These are phyloP conservation scores for Claviceps sp. DNA, from an alignment of 2,329 filamentous ascomycete species.

Conservation along the genomic window DNA sequence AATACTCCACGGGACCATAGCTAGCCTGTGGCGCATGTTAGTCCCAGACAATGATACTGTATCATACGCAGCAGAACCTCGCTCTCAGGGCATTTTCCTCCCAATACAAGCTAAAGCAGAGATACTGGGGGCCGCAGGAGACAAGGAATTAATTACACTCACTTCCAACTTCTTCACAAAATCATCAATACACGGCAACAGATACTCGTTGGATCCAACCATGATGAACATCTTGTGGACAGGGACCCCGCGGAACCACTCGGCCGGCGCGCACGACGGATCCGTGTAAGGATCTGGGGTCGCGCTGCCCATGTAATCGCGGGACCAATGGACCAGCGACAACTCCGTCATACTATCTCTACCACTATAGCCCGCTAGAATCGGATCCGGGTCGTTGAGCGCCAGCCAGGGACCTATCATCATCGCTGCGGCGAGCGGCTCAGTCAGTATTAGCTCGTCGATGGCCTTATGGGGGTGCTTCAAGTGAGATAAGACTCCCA, in stretches of 20 bases:
- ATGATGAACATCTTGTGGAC: conserved; percentile 7
- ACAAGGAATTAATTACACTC: neutral
- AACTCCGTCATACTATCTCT: conserved; percentile 7
- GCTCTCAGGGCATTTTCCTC: neutral
- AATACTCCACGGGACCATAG: conserved; percentile 8
- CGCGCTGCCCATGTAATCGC: conserved; percentile 6
- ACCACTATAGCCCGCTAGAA: conserved; percentile 4
- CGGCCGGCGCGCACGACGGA: conserved; percentile 7
- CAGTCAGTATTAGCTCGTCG: conserved; percentile 4
- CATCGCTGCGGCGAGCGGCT: conserved; percentile 7
- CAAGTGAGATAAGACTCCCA: conserved; percentile 10
- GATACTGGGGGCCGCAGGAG: neutral
- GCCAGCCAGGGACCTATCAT: conserved; percentile 9
- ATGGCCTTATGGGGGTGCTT: conserved; percentile 9
- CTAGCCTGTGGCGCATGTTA: conserved; percentile 1
- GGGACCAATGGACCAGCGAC: conserved; percentile 3
- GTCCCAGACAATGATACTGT: neutral
- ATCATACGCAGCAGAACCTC: too few relatives aligned
- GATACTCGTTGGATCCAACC: conserved; percentile 9
- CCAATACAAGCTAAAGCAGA: neutral
- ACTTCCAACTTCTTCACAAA: conserved; percentile 10
- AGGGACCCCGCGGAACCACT: conserved; percentile 9
- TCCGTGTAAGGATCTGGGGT: conserved; percentile 10
- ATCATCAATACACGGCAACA: conserved; percentile 8
- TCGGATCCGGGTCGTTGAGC: conserved; percentile 1